These are phyloP conservation scores for Shiraia sp. DNA, from an alignment of 2,329 filamentous ascomycete genomes.

Conservation along the genomic window DNA sequence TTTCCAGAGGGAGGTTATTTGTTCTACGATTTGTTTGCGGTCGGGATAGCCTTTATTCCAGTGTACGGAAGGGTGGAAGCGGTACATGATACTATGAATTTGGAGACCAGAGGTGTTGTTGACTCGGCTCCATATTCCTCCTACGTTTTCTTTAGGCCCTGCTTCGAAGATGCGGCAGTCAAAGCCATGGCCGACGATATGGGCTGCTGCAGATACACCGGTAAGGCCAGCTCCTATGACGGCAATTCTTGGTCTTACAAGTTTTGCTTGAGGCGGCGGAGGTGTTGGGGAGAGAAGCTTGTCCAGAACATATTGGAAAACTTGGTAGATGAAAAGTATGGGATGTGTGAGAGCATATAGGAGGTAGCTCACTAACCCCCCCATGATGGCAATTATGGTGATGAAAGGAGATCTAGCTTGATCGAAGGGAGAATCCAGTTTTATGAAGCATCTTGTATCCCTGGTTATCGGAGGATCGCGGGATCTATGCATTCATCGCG, in stretches of 20 bases:
- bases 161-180: conserved; percentile 80
- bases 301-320: conserved; percentile 67
- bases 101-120: conserved; percentile 83
- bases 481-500: not conserved
- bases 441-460: not conserved
- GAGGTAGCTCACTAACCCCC: conserved; percentile 15
- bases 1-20: conserved; percentile 74
- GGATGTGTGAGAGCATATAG: conserved; percentile 43
- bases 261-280: conserved; percentile 60
- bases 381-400: conserved; percentile 15
- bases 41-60: conserved; percentile 79
- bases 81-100: conserved; percentile 85
- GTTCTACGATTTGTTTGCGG: conserved; percentile 72
- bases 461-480: conserved; percentile 3
- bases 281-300: conserved; percentile 71
- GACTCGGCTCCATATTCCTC: conserved; percentile 81
- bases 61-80: conserved; percentile 78
- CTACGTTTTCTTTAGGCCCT: conserved; percentile 66
- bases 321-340: conserved; percentile 64
- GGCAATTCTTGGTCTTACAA: conserved; percentile 63
- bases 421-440: too few species aligned
- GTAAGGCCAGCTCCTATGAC: conserved; percentile 63
- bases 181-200: conserved; percentile 84
- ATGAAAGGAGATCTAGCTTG: not conserved
- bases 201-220: conserved; percentile 75